Conservation (phyloP, 2,329 filamentous ascomycete genomes). For the Arachnomyces sp. region DNA sequence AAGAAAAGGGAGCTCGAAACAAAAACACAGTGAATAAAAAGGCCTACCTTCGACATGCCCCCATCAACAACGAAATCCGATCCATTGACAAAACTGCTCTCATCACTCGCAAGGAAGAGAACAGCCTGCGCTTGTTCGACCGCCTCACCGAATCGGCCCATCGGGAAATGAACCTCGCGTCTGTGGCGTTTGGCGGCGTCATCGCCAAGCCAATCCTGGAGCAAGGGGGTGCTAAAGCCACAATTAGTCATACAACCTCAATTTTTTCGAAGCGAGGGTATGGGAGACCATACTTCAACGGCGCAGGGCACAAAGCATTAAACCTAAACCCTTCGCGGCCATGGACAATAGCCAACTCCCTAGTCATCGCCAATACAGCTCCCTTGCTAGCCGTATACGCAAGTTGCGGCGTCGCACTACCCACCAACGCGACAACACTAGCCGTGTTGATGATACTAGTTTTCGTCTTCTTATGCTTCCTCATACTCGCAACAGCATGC, state of each 20-base stretch:
- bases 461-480: constrained; percentile 67
- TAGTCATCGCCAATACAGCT: constrained; percentile 79
- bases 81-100: constrained; percentile 83
- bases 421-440: constrained; percentile 78
- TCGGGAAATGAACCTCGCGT: constrained; percentile 83
- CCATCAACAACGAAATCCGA: constrained; percentile 93
- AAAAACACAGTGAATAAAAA: background rate
- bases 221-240: constrained; percentile 59
- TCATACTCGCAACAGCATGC: constrained; percentile 75
- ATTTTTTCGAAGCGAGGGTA: background rate
- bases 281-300: constrained; percentile 56
- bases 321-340: constrained; percentile 83
- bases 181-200: constrained; percentile 71
- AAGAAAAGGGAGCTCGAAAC: background rate
- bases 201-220: constrained; percentile 90
- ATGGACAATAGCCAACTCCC: constrained; percentile 86
- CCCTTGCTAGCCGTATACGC: constrained; percentile 94
- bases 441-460: constrained; percentile 89
- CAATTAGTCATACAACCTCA: background rate
- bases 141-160: constrained; percentile 83
- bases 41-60: constrained; percentile 69
- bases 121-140: constrained; percentile 87
- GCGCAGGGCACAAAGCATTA: constrained; percentile 83
- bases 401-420: constrained; percentile 77
- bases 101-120: constrained; percentile 76